Evolutionary conservation across 2,329 filamentous ascomycete genomes (phyloP).

Genomic region (Gaeumannomyces sp.): DNA sequence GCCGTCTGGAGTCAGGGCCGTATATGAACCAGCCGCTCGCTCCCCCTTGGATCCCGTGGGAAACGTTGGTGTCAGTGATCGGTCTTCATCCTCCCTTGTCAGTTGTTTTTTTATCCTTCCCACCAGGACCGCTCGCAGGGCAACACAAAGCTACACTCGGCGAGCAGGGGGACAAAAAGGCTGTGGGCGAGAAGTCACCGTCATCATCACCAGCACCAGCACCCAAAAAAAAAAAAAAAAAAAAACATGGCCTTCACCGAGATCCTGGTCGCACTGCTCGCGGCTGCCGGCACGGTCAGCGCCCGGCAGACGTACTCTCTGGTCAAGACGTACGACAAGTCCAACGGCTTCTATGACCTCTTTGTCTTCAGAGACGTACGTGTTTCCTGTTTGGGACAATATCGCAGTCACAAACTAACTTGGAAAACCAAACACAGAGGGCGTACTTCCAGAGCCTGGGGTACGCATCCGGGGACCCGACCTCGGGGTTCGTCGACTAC

Average conservation of each 20-base stretch:
- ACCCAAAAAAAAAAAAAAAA: neutral
- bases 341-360: conserved; percentile 6
- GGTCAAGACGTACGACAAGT: conserved; percentile 7
- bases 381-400: neutral
- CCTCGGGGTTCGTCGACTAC: conserved; percentile 25
- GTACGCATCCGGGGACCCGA: conserved; percentile 12
- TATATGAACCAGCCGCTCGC: neutral
- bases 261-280: neutral
- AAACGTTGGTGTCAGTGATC: neutral
- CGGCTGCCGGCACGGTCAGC: neutral
- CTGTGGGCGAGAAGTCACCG: neutral
- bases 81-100: neutral
- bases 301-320: neutral
- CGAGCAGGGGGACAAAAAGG: neutral
- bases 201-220: neutral
- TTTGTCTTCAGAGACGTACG: conserved; percentile 7
- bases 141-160: neutral
- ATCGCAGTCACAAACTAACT: neutral
- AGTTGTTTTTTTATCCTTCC: neutral
- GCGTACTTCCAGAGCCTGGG: conserved; percentile 6
- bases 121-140: neutral
- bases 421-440: neutral
- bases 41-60: neutral
- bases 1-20: no score
- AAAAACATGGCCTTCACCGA: conserved; percentile 3